Evolutionary conservation across 1,139 yeast species (phyloP).

Genomic region (Saccharomyces uvarum): DNA sequence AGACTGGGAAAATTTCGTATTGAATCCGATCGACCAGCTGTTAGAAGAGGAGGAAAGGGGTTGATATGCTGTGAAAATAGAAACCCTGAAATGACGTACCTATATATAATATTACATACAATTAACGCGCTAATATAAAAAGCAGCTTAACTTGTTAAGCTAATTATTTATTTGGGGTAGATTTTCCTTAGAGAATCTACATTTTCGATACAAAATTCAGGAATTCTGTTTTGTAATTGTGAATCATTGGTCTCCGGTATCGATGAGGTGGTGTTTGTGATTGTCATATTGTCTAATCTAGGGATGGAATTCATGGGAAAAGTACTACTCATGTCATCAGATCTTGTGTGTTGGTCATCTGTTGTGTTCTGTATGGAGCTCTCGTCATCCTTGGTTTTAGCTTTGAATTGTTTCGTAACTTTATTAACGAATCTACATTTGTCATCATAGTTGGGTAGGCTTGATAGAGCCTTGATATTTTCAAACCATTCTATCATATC

Average conservation of each 20-base stretch:
- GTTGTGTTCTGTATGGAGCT: background rate
- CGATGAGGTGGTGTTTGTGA: constrained; percentile 21
- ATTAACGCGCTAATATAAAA: background rate
- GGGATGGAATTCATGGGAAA: constrained; percentile 13
- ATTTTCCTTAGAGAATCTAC: constrained; percentile 2
- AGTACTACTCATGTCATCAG: constrained; percentile 7
- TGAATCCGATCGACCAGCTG: background rate
- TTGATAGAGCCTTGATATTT: constrained; percentile 56
- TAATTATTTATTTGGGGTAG: background rate
- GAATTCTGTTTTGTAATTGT: constrained; percentile 14
- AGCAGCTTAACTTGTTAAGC: background rate
- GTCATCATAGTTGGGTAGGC: constrained; percentile 21
- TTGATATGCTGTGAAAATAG: background rate
- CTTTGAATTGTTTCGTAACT: background rate
- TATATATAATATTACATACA: background rate
- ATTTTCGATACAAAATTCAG: constrained; percentile 17
- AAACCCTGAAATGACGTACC: background rate
- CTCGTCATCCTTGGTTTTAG: background rate
- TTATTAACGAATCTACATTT: constrained; percentile 23
- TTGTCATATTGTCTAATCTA: constrained; percentile 18
- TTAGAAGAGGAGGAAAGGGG: background rate
- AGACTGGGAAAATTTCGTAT: constrained; percentile 42
- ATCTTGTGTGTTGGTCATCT: background rate
- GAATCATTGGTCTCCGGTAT: constrained; percentile 21
- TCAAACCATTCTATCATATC: constrained; percentile 79